phyloP scores from a whole-genome alignment of 495 filamentous ascomycete genomes.

The Neurospora pannonica region DNA sequence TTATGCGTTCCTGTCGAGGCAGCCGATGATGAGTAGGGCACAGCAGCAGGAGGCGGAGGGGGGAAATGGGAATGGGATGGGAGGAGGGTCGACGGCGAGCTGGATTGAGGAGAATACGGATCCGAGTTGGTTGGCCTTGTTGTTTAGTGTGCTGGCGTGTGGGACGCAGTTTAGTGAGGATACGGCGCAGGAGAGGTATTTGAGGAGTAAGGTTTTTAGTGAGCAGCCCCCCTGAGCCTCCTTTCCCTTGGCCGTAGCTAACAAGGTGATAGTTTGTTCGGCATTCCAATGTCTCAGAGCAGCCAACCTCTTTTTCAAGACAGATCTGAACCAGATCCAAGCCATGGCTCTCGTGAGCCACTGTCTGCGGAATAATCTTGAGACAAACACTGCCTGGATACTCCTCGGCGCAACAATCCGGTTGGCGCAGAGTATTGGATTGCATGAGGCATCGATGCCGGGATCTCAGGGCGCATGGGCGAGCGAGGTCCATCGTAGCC shows the following conservation, averaged over 20 bases:
- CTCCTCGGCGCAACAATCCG: not conserved
- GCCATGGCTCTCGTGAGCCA: not conserved
- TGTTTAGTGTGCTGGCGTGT: not conserved
- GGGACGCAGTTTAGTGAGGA: not conserved
- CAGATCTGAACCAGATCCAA: conserved; percentile 2
- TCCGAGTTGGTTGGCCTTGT: not conserved
- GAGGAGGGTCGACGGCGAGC: not conserved
- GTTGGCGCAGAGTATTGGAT: not conserved
- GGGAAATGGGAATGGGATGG: not conserved
- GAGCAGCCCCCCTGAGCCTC: not conserved
- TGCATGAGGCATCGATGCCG: not conserved
- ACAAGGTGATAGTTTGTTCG: conserved; percentile 2
- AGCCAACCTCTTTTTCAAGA: conserved; percentile 2
- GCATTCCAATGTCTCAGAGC: not conserved
- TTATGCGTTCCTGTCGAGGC: not conserved
- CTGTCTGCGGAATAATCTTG: not conserved
- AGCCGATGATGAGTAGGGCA: not conserved
- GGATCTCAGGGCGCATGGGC: not conserved
- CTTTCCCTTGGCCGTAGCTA: not conserved
- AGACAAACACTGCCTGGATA: conserved; percentile 1
- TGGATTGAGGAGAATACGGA: not conserved
- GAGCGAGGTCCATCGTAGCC: not conserved
- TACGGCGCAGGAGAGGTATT: not conserved
- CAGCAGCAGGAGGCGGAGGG: not conserved
- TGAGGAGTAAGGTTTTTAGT: not conserved